Conservation (phyloP, 495 filamentous ascomycete species). For the Hyaloscypha bicolor region DNA sequence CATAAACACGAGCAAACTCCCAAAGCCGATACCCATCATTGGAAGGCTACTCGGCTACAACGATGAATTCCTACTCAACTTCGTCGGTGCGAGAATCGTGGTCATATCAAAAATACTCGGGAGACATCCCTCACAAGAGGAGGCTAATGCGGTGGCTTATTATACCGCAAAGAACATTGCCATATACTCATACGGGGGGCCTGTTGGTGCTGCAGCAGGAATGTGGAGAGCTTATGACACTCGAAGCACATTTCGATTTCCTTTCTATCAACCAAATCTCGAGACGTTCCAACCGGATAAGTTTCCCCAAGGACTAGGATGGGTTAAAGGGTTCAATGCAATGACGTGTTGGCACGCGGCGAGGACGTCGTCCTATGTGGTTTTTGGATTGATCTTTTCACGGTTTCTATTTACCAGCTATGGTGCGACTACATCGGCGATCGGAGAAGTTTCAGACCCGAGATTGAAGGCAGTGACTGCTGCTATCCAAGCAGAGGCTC, state of each 20-base stretch:
- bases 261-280: slow-evolving; percentile 30
- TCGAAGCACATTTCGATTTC: slow-evolving; percentile 25
- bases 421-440: slow-evolving; percentile 15
- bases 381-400: slow-evolving; percentile 10
- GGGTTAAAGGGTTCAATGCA: slow-evolving; percentile 9
- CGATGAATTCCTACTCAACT: slow-evolving; percentile 1
- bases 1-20: slow-evolving; percentile 20
- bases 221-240: slow-evolving; percentile 23
- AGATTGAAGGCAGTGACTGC: slow-evolving; percentile 25
- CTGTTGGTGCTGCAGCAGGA: slow-evolving; percentile 20
- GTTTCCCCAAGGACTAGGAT: slow-evolving; percentile 7
- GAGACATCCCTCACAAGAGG: slow-evolving; percentile 23
- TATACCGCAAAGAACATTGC: slow-evolving; percentile 26
- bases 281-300: slow-evolving; percentile 21
- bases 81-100: neutral
- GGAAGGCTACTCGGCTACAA: slow-evolving; percentile 25
- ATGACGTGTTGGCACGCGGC: slow-evolving; percentile 18
- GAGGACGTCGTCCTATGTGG: slow-evolving; percentile 15
- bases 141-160: slow-evolving; percentile 24
- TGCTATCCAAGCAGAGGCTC: slow-evolving; percentile 2
- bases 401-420: slow-evolving; percentile 24
- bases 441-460: slow-evolving; percentile 24
- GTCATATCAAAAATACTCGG: neutral
- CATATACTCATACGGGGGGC: slow-evolving; percentile 26
- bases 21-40: slow-evolving; percentile 27